These are phyloP conservation scores for Capniomyces stellatus DNA, from an alignment of 371 early-diverging fungal genomes.

Conservation along the genomic window DNA sequence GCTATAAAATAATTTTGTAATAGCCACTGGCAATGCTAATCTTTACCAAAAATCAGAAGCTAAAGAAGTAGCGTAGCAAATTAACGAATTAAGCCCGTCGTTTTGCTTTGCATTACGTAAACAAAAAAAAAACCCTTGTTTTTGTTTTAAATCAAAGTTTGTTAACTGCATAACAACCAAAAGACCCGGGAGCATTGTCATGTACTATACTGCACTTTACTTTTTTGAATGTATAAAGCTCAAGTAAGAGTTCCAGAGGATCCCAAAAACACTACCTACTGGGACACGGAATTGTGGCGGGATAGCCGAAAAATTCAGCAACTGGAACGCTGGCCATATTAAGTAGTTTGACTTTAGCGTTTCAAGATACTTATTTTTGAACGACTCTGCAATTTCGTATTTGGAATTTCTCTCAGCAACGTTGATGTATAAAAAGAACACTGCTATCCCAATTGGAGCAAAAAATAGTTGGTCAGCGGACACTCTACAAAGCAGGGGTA, in stretches of 20 bases:
- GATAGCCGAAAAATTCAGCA: conserved; percentile 55
- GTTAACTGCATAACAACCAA: too few relatives aligned
- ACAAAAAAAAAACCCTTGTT: too few relatives aligned
- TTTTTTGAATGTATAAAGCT: conserved; percentile 49
- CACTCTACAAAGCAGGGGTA: conserved; percentile 15
- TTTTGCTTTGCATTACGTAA: too few relatives aligned
- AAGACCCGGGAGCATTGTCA: too few relatives aligned
- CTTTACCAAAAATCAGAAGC: too few relatives aligned
- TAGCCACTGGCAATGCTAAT: too few relatives aligned
- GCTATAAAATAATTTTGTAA: too few relatives aligned
- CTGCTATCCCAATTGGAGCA: conserved; percentile 47
- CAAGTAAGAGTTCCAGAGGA: conserved; percentile 61
- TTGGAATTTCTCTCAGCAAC: conserved; percentile 35
- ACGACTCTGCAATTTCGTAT: conserved; percentile 38
- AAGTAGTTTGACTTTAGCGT: conserved; percentile 56
- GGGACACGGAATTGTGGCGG: conserved; percentile 51
- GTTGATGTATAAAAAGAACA: conserved; percentile 48
- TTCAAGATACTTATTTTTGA: conserved; percentile 32
- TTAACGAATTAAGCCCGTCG: too few relatives aligned
- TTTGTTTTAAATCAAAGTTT: too few relatives aligned
- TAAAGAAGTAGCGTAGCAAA: too few relatives aligned
- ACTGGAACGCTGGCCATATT: conserved; percentile 64
- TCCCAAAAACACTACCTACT: conserved; percentile 47
- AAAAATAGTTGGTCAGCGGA: conserved; percentile 45
- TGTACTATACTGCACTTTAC: too few relatives aligned